phyloP scores from a whole-genome alignment of 257 asterid species.

The Catharanthus roseus region DNA sequence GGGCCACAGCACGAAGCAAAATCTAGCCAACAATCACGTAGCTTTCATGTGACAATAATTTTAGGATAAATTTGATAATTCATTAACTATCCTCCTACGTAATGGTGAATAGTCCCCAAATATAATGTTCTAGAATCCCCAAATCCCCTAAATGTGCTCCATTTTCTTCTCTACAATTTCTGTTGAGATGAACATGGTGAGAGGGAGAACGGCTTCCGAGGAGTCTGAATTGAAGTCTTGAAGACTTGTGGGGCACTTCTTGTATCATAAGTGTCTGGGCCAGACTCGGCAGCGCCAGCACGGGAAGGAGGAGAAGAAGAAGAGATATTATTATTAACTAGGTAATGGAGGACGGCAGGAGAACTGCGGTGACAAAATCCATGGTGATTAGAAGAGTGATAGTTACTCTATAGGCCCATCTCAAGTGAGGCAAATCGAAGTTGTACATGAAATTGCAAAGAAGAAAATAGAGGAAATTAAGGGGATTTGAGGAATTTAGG shows the following conservation, averaged over 20 bases:
- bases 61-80: too few relatives aligned
- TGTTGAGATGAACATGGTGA: background rate
- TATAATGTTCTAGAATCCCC: too few relatives aligned
- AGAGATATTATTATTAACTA: background rate
- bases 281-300: constrained; percentile 26
- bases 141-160: too few relatives aligned
- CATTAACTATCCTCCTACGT: too few relatives aligned
- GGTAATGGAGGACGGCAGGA: constrained; percentile 36
- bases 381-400: constrained; percentile 30
- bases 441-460: too few relatives aligned
- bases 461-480: too few relatives aligned
- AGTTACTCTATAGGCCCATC: constrained; percentile 58
- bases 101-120: too few relatives aligned
- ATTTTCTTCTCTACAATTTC: too few relatives aligned
- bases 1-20: too few relatives aligned
- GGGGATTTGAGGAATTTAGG: too few relatives aligned
- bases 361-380: constrained; percentile 58
- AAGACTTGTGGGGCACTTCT: background rate
- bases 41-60: too few relatives aligned
- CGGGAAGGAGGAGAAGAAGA: constrained; percentile 14
- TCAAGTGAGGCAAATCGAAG: constrained; percentile 59
- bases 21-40: too few relatives aligned
- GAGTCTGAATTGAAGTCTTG: constrained; percentile 5
- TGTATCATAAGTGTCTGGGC: constrained; percentile 11
- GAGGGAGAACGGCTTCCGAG: constrained; percentile 10